Evolutionary conservation across 208 protist genomes (phyloP).

Genomic region (Angomonas deanei): DNA sequence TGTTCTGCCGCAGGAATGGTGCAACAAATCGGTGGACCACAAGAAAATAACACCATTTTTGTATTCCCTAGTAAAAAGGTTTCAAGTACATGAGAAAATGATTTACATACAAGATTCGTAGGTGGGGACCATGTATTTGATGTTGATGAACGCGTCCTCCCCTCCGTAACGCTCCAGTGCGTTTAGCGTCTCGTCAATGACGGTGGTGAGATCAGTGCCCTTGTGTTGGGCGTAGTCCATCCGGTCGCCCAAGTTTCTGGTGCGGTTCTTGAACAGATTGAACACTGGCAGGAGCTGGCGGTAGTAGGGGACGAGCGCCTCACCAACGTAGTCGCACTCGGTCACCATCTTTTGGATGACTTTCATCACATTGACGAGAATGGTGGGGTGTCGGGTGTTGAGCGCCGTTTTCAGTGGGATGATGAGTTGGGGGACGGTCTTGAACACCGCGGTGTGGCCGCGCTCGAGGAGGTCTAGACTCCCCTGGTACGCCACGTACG

Average conservation of each 20-base stretch:
- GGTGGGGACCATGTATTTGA: conserved; percentile 95
- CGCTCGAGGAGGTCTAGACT: conserved; percentile 91
- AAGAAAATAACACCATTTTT: too few relatives aligned
- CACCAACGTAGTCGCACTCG: conserved; percentile 92
- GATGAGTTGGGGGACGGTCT: conserved; percentile 98
- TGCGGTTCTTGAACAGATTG: conserved; percentile 96
- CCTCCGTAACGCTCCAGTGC: conserved; percentile 90
- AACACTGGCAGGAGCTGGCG: conserved; percentile 97
- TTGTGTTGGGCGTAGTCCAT: conserved; percentile 96
- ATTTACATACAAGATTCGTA: conserved; percentile 89
- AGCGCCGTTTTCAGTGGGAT: conserved; percentile 98
- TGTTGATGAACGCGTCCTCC: conserved; percentile 94
- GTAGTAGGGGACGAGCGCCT: conserved; percentile 98
- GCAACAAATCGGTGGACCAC: too few relatives aligned
- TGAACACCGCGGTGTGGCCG: conserved; percentile 94
- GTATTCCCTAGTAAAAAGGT: too few relatives aligned
- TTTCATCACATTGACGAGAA: conserved; percentile 94
- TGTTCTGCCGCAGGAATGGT: too few relatives aligned
- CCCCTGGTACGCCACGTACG: conserved; percentile 94
- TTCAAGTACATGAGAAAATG: too few relatives aligned
- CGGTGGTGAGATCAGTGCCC: conserved; percentile 88
- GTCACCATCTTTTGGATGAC: conserved; percentile 96
- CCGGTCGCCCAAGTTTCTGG: conserved; percentile 83
- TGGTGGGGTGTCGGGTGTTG: conserved; percentile 95
- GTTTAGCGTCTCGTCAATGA: conserved; percentile 97